phyloP scores from a whole-genome alignment of 441 rosid genomes.

The Erodium moschatum region DNA sequence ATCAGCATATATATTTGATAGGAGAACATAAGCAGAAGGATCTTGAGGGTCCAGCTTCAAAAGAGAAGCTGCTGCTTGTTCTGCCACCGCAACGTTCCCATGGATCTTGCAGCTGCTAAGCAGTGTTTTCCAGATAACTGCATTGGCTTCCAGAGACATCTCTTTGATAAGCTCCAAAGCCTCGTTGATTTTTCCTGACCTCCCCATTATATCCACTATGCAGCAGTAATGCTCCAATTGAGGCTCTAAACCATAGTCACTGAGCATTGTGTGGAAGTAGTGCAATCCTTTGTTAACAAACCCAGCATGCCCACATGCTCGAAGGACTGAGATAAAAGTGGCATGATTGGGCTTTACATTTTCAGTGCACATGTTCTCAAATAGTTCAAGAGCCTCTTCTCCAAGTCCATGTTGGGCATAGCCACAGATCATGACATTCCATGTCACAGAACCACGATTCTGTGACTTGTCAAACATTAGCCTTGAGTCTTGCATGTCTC shows the following conservation, averaged over 20 bases:
- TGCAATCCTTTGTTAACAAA: slow-evolving; percentile 45
- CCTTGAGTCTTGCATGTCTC: slow-evolving; percentile 61
- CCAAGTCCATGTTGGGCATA: slow-evolving; percentile 85
- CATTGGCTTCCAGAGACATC: slow-evolving; percentile 76
- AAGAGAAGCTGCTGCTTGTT: slow-evolving; percentile 45
- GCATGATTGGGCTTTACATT: not conserved
- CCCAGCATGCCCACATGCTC: slow-evolving; percentile 80
- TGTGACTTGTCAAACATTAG: slow-evolving; percentile 57
- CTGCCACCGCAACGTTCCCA: slow-evolving; percentile 68
- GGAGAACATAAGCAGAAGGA: slow-evolving; percentile 61
- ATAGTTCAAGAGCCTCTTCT: slow-evolving; percentile 54
- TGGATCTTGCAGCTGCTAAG: slow-evolving; percentile 65
- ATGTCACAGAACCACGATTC: slow-evolving; percentile 63
- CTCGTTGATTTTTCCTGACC: slow-evolving; percentile 48
- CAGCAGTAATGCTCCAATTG: slow-evolving; percentile 75
- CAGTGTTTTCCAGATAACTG: slow-evolving; percentile 72
- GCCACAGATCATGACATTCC: slow-evolving; percentile 88
- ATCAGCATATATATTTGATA: slow-evolving; percentile 68
- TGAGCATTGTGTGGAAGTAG: slow-evolving; percentile 57
- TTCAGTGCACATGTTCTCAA: slow-evolving; percentile 46
- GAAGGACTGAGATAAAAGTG: not conserved
- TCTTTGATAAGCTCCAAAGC: slow-evolving; percentile 49
- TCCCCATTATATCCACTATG: slow-evolving; percentile 80
- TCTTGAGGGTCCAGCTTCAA: slow-evolving; percentile 61
- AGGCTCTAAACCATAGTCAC: slow-evolving; percentile 50